Evolutionary conservation across 805 yeast genomes (phyloP).

Genomic region (Wickerhamiella galacta): DNA sequence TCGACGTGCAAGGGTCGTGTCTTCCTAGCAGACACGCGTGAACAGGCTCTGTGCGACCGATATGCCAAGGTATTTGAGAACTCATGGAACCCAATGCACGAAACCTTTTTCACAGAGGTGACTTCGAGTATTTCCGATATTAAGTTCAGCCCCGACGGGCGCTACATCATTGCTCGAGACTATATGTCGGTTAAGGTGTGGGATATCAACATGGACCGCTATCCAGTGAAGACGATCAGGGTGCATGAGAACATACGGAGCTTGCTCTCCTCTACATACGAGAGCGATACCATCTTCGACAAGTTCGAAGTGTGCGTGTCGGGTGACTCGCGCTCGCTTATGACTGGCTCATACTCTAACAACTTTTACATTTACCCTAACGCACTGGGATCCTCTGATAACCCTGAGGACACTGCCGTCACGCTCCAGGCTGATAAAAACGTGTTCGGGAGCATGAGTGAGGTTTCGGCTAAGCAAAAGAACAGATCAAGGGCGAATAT

Average conservation of each 20-base stretch:
- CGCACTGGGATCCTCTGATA: slow-evolving; percentile 25
- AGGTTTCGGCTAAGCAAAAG: slow-evolving; percentile 19
- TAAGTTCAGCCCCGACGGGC: slow-evolving; percentile 78
- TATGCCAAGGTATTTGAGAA: slow-evolving; percentile 78
- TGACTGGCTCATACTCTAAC: slow-evolving; percentile 96
- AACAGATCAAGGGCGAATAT: slow-evolving; percentile 23
- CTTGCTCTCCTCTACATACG: slow-evolving; percentile 90
- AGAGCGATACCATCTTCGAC: slow-evolving; percentile 95
- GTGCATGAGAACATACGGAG: slow-evolving; percentile 92
- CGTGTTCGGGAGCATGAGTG: slow-evolving; percentile 73
- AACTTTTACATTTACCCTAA: slow-evolving; percentile 94
- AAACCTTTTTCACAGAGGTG: slow-evolving; percentile 93
- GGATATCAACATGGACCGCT: slow-evolving; percentile 95
- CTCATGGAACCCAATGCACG: slow-evolving; percentile 77
- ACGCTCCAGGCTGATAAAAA: slow-evolving; percentile 94
- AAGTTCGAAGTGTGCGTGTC: slow-evolving; percentile 92
- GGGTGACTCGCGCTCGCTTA: slow-evolving; percentile 80
- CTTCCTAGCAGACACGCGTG: slow-evolving; percentile 91
- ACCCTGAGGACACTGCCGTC: slow-evolving; percentile 40
- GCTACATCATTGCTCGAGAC: slow-evolving; percentile 92
- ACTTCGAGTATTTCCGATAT: slow-evolving; percentile 89
- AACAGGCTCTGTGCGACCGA: slow-evolving; percentile 80
- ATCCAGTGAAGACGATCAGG: slow-evolving; percentile 84
- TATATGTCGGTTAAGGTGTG: slow-evolving; percentile 94
- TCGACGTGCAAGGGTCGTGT: slow-evolving; percentile 91